Percentiles rank a stretch among this genome's conserved stretches.
These are phyloP conservation scores for Esteya vermicola DNA, from an alignment of 2,329 filamentous ascomycete species.

Conservation along the genomic window DNA sequence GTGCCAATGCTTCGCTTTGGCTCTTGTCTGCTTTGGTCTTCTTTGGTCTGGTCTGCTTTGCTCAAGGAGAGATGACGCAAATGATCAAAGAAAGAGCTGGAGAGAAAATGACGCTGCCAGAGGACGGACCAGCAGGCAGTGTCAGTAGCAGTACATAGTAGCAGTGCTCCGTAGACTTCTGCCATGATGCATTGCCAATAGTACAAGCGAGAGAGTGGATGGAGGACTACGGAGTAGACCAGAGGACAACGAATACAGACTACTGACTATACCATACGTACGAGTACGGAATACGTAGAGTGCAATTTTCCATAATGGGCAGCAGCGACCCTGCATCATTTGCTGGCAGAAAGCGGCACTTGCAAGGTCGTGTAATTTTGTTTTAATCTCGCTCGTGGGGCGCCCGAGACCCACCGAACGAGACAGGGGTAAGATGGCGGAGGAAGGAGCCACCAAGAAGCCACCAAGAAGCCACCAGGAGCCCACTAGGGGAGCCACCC, in stretches of 20 bases:
- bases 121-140: not conserved
- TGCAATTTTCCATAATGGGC: conserved; percentile 5
- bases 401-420: conserved; percentile 5
- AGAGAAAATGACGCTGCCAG: not conserved
- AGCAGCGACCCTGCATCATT: conserved; percentile 4
- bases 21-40: not conserved
- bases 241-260: too few relatives aligned
- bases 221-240: too few relatives aligned
- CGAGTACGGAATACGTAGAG: too few relatives aligned
- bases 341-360: conserved; percentile 3
- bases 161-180: not conserved
- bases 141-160: not conserved
- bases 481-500: not conserved
- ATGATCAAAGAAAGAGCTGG: not conserved
- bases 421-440: conserved; percentile 3
- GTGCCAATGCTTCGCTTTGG: too few relatives aligned
- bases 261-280: too few relatives aligned
- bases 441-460: not conserved
- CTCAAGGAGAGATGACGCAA: not conserved
- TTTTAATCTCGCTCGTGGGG: conserved; percentile 11
- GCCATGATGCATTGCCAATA: too few relatives aligned
- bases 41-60: too few relatives aligned
- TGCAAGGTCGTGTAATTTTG: conserved; percentile 9
- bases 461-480: too few relatives aligned
- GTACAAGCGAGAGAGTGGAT: too few relatives aligned